A percentile compares a stretch with the other conserved stretches of the same genome.
These are phyloP conservation scores for Gracilaria vermiculophylla DNA, from an alignment of 23 red algal genomes.

Conservation along the genomic window DNA sequence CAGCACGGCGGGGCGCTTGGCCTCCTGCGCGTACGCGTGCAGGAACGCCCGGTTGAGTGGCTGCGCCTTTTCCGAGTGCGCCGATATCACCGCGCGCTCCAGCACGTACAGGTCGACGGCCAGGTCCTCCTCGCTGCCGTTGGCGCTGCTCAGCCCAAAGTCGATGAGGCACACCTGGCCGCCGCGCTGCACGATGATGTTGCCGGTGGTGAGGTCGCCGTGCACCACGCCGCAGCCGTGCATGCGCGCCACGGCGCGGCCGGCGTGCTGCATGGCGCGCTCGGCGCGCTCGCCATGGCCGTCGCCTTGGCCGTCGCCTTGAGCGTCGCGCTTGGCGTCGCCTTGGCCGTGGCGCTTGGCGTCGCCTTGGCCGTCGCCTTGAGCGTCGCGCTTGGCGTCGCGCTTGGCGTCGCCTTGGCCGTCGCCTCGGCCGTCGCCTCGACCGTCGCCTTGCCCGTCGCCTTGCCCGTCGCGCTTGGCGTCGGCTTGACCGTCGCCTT, in stretches of 20 bases:
- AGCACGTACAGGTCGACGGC: conserved; percentile 86
- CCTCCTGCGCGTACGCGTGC: conserved; percentile 22
- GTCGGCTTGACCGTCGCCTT: too few species aligned
- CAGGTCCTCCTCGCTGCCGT: conserved; percentile 74
- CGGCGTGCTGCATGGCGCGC: conserved; percentile 13
- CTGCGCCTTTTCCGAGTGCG: conserved; percentile 43
- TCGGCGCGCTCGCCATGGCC: too few species aligned
- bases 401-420: too few species aligned
- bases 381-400: too few species aligned
- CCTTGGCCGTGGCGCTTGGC: too few species aligned
- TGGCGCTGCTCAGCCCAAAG: conserved; percentile 71
- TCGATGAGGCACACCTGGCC: conserved; percentile 55
- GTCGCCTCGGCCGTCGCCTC: too few species aligned
- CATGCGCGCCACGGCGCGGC: conserved; percentile 48
- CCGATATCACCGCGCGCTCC: conserved; percentile 69
- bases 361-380: too few species aligned
- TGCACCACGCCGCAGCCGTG: conserved; percentile 68
- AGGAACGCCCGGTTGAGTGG: conserved; percentile 39
- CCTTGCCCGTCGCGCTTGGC: too few species aligned
- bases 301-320: too few species aligned
- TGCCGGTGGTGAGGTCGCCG: conserved; percentile 78
- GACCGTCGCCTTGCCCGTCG: too few species aligned
- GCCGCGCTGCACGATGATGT: conserved; percentile 51
- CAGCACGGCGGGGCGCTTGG: conserved; percentile 18
- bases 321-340: too few species aligned